phyloP scores from a whole-genome alignment of 2,329 filamentous ascomycete species.

The Raffaelea deltoideospora region DNA sequence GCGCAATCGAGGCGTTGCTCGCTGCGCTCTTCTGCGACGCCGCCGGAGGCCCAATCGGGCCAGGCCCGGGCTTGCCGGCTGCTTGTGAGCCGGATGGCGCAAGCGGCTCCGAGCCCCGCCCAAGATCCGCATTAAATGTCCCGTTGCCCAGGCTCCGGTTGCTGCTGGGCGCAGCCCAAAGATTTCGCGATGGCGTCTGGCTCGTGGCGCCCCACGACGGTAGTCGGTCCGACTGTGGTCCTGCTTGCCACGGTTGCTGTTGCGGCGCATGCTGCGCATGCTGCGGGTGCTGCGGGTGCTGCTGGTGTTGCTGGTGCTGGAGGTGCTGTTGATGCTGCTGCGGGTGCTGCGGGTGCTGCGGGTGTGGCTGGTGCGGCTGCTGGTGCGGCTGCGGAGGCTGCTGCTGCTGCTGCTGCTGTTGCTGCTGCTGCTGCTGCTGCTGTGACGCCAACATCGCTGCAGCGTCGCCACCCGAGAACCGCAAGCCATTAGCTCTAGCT shows the following conservation, averaged over 20 bases:
- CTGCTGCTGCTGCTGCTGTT: not conserved
- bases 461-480: no score
- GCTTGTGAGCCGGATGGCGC: slow-evolving; percentile 17
- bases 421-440: not conserved
- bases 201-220: slow-evolving; percentile 31
- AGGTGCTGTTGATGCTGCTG: not conserved
- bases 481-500: no score
- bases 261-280: not conserved
- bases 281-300: slow-evolving; percentile 6
- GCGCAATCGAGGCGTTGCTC: slow-evolving; percentile 21
- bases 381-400: not conserved
- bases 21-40: slow-evolving; percentile 7
- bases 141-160: slow-evolving; percentile 63
- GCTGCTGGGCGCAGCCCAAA: slow-evolving; percentile 61
- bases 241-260: slow-evolving; percentile 21
- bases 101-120: slow-evolving; percentile 27
- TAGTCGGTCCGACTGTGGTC: slow-evolving; percentile 29
- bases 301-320: slow-evolving; percentile 8
- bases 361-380: not conserved
- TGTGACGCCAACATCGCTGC: no score
- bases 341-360: not conserved
- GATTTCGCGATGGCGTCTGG: slow-evolving; percentile 38
- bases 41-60: slow-evolving; percentile 26
- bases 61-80: slow-evolving; percentile 20
- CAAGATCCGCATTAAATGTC: slow-evolving; percentile 53